Evolutionary conservation across 2,329 filamentous ascomycete species (phyloP).

Genomic region (Aspergillus sp.): DNA sequence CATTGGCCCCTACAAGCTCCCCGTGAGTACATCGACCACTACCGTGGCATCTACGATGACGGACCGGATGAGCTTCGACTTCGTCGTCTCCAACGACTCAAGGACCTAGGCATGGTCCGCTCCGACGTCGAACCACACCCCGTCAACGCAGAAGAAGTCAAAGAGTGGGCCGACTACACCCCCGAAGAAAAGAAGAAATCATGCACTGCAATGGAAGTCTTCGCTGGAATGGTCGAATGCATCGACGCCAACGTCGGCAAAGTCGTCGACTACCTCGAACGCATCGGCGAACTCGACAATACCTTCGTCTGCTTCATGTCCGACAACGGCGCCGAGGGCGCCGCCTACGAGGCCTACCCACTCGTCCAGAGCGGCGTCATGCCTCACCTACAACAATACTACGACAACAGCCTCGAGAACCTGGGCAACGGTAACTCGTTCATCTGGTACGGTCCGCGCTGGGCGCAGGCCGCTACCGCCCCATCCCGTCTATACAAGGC

Average conservation of each 20-base stretch:
- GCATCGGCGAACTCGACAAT: slow-evolving; percentile 57
- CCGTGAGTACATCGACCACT: slow-evolving; percentile 51
- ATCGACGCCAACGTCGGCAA: slow-evolving; percentile 59
- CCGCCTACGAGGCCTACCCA: slow-evolving; percentile 54
- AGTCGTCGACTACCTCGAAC: slow-evolving; percentile 52
- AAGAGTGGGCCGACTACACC: slow-evolving; percentile 31
- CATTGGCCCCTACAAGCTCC: slow-evolving; percentile 62
- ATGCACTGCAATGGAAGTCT: slow-evolving; percentile 55
- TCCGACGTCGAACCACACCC: slow-evolving; percentile 39
- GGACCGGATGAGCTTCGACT: slow-evolving; percentile 55
- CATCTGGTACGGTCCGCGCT: slow-evolving; percentile 57
- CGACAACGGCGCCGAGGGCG: slow-evolving; percentile 60
- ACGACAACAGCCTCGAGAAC: slow-evolving; percentile 55
- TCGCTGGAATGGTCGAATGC: slow-evolving; percentile 60
- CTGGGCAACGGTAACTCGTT: slow-evolving; percentile 55
- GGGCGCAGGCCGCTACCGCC: slow-evolving; percentile 52
- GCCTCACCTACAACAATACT: slow-evolving; percentile 53
- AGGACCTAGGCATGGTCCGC: slow-evolving; percentile 53
- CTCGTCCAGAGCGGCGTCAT: slow-evolving; percentile 53
- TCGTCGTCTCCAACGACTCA: slow-evolving; percentile 51
- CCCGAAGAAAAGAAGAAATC: slow-evolving; percentile 37
- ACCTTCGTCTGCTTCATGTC: slow-evolving; percentile 62
- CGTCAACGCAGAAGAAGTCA: slow-evolving; percentile 42
- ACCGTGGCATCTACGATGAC: slow-evolving; percentile 56
- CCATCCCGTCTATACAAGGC: slow-evolving; percentile 47